Percentiles rank a stretch among this genome's conserved stretches.
These are phyloP conservation scores for Periglandula ipomoeae DNA, from an alignment of 2,329 filamentous ascomycete species.

Conservation along the genomic window DNA sequence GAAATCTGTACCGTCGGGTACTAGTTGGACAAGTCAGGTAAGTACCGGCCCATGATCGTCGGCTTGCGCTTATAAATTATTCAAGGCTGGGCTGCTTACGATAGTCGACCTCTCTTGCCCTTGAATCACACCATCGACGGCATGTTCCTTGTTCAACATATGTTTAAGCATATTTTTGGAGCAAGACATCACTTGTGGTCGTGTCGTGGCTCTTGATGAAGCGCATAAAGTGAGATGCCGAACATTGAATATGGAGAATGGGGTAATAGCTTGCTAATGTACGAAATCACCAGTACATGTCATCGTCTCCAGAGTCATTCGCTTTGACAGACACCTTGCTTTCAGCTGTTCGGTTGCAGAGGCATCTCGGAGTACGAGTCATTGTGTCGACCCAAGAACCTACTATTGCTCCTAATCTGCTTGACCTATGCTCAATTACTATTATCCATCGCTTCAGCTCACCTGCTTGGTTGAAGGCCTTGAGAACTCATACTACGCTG, in stretches of 20 bases:
- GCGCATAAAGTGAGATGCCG: slow-evolving; percentile 45
- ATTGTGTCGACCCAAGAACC: slow-evolving; percentile 68
- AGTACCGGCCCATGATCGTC: background rate
- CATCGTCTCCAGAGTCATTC: slow-evolving; percentile 39
- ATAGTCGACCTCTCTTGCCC: slow-evolving; percentile 65
- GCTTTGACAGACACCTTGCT: slow-evolving; percentile 52
- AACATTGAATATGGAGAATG: background rate
- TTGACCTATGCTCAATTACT: slow-evolving; percentile 59
- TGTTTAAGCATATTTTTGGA: slow-evolving; percentile 55
- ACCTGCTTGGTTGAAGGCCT: slow-evolving; percentile 44
- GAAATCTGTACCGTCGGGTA: background rate
- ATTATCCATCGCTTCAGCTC: slow-evolving; percentile 61
- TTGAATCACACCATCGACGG: slow-evolving; percentile 53
- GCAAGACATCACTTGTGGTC: slow-evolving; percentile 34
- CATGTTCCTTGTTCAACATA: slow-evolving; percentile 62
- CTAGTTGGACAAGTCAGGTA: background rate
- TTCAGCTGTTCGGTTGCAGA: slow-evolving; percentile 54
- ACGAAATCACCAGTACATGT: slow-evolving; percentile 55
- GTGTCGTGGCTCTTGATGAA: slow-evolving; percentile 61
- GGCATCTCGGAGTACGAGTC: slow-evolving; percentile 55
- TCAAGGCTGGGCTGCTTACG: slow-evolving; percentile 41
- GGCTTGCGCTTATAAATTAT: background rate
- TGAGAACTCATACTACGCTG: too few species aligned
- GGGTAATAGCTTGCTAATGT: too few species aligned
- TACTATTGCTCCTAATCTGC: slow-evolving; percentile 53